A percentile compares a stretch with the other conserved stretches of the same genome.
Evolutionary conservation across 192 early-diverging fungal species (phyloP).

Genomic region (Coemansia sp.): DNA sequence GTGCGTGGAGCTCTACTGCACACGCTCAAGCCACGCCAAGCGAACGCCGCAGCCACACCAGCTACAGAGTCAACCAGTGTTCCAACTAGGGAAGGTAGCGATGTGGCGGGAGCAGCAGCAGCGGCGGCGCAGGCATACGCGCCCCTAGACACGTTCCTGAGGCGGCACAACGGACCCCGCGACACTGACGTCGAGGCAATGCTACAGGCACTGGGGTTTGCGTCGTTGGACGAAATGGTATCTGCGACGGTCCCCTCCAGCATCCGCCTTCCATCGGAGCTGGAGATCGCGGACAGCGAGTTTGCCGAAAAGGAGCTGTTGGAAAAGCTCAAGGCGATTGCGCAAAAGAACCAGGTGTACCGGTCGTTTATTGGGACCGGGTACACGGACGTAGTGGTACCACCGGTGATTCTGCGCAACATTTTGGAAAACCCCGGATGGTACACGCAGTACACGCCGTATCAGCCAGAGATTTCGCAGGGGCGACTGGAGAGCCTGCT

Average conservation of each 20-base stretch:
- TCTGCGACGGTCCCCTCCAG: slow-evolving; percentile 76
- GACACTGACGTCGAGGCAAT: slow-evolving; percentile 74
- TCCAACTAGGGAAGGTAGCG: no score
- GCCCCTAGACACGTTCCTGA: slow-evolving; percentile 68
- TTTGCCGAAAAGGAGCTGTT: slow-evolving; percentile 87
- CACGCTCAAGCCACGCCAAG: slow-evolving; percentile 47
- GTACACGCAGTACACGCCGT: slow-evolving; percentile 99
- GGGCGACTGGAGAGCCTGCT: slow-evolving; percentile 95
- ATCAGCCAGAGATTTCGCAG: slow-evolving; percentile 99
- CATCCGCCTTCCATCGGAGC: slow-evolving; percentile 70
- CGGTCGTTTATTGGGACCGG: slow-evolving; percentile 95
- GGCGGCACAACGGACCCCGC: slow-evolving; percentile 86
- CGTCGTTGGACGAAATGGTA: slow-evolving; percentile 78
- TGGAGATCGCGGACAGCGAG: slow-evolving; percentile 70
- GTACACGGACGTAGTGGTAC: slow-evolving; percentile 87
- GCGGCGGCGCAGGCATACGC: slow-evolving; percentile 34
- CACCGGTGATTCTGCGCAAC: slow-evolving; percentile 94
- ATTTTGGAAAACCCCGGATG: slow-evolving; percentile 98
- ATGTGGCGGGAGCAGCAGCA: not conserved
- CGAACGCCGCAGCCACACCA: slow-evolving; percentile 17
- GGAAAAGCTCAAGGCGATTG: slow-evolving; percentile 77
- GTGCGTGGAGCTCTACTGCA: slow-evolving; percentile 43
- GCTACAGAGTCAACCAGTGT: not conserved
- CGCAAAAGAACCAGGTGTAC: slow-evolving; percentile 87
- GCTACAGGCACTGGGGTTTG: slow-evolving; percentile 76